Evolutionary conservation across 164 flowering plant species (phyloP), one percentile per base, ranked within the genome.

Genomic region (Echeveria elegans): DNA sequence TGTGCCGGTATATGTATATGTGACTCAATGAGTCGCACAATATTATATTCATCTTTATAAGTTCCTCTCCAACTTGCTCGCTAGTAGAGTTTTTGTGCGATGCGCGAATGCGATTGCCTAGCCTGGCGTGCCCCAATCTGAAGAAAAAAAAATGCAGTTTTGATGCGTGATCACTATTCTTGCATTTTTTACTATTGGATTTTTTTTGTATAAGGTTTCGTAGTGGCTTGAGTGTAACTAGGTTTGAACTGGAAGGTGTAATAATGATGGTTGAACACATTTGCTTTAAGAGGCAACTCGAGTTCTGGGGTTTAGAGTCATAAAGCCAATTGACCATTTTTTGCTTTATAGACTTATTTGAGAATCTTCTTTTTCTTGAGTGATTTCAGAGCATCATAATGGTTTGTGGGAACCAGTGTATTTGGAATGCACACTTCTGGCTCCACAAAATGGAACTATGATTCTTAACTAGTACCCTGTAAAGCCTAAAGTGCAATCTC

Each of bases 331-430:
- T 47, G 56, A 50, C 56, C 56, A 45, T 45, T 50, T 10, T 9
- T 21, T 50, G 24, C 56, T 50, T 50, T 50, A 6, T n/a, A 50
- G 26, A 47, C 52, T 50, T 21, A 21, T n/a, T 21, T 50, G 26
- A 50, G 23, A 50, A 50, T 50, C 56, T 50, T 50, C 24, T 50
- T 50, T n/a, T n/a, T 50, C 56, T 50, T 50, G 8, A 50, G 56
- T 50, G 6, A 6, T 50, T 50, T 50, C 56, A 0, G 26, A 47
- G 21, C 56, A 50, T 50, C 56, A 50, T 50, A 2, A 50, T 50
- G 56, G 56, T 50, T 50, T 50, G 28, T 50, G 26, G 56, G 56
- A 50, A 21, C 56, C 56, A 21, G 0, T n/a, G n/a, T 50, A 18
- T 50, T 50, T 21, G 56, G 56, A 50, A 26, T 50, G 56, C 56